Conservation (phyloP, 805 yeast genomes). For the Yamadazyma kitorensis region DNA sequence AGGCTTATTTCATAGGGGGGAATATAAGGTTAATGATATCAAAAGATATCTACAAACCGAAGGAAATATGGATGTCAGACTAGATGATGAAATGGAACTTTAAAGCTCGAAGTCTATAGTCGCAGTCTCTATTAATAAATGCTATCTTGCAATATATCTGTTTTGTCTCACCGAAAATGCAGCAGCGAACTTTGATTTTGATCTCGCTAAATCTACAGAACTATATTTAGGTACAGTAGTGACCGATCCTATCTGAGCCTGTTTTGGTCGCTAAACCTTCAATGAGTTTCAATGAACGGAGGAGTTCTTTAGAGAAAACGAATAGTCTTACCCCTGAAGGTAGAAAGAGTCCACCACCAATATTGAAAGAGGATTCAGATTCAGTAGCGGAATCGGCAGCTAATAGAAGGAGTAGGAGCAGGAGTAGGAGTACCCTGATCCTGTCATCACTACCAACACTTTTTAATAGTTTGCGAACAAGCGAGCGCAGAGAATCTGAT, state of each 20-base stretch:
- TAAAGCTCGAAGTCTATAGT: background rate
- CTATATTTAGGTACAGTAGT: too few species aligned
- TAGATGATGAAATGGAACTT: constrained; percentile 35
- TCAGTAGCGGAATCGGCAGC: too few species aligned
- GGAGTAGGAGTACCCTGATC: constrained; percentile 9
- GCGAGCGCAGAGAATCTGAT: constrained; percentile 7
- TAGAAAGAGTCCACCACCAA: constrained; percentile 1
- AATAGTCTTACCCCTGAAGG: constrained; percentile 2
- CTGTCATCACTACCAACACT: constrained; percentile 22
- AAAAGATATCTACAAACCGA: constrained; percentile 59
- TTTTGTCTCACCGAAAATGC: too few species aligned
- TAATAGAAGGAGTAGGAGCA: constrained; percentile 3
- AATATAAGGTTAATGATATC: constrained; percentile 82
- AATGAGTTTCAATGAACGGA: constrained; percentile 2
- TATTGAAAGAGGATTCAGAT: background rate
- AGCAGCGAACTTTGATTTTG: too few species aligned
- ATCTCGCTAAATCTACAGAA: too few species aligned
- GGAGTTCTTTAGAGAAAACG: constrained; percentile 4
- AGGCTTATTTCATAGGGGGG: constrained; percentile 96
- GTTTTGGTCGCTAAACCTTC: too few species aligned
- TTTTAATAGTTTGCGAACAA: constrained; percentile 19
- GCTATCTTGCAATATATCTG: too few species aligned
- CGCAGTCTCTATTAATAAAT: too few species aligned
- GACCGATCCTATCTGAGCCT: too few species aligned
- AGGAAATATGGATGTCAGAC: constrained; percentile 68